Evolutionary conservation across 305 asterid genomes (phyloP).

Genomic region (Fraxinus ornus): DNA sequence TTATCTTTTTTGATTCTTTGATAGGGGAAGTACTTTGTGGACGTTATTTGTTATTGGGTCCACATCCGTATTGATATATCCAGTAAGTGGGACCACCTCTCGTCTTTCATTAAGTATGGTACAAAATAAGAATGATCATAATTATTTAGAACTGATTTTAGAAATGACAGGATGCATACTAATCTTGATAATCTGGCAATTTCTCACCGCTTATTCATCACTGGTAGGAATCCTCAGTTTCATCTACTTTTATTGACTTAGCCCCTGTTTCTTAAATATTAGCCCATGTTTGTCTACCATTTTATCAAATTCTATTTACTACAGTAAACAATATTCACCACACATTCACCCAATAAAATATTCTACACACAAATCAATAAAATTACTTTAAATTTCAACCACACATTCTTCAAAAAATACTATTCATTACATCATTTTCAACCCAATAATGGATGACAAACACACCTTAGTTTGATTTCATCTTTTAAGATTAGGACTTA

Average conservation of each 20-base stretch:
- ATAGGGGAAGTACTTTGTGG: not conserved
- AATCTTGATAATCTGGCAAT: not conserved
- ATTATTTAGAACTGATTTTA: constrained; percentile 18
- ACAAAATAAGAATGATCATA: constrained; percentile 28
- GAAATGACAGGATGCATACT: not conserved
- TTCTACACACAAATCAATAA: no score
- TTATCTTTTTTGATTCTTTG: not conserved
- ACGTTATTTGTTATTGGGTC: constrained; percentile 12
- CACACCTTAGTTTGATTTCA: no score
- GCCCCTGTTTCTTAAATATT: no score
- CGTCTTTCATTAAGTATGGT: not conserved
- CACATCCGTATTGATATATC: constrained; percentile 22
- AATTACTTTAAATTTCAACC: no score
- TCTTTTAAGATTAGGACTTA: no score
- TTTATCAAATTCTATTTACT: no score
- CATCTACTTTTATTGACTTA: not conserved
- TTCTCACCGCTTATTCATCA: not conserved
- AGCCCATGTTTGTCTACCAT: no score
- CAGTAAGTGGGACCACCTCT: constrained; percentile 33
- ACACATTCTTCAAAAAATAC: no score
- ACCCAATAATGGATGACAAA: no score
- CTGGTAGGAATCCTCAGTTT: not conserved
- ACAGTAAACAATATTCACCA: no score
- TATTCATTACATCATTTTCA: no score
- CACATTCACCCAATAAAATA: no score